Evolutionary conservation across 2,329 filamentous ascomycete genomes (phyloP).

Genomic region (Sarocladium oryzae): DNA sequence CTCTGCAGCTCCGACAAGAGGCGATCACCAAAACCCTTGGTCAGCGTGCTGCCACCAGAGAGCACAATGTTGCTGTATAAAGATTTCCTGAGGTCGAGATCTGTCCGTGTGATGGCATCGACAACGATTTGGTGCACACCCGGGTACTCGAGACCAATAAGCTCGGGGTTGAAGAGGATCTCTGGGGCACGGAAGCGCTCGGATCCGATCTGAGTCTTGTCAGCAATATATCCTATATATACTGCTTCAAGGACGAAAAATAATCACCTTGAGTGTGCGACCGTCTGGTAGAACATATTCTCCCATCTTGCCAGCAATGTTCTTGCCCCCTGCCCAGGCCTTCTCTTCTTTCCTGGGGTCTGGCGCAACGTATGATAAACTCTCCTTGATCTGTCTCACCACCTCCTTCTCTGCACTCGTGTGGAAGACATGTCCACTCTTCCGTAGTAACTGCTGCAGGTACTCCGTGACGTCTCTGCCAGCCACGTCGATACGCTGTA

Average conservation of each 20-base stretch:
- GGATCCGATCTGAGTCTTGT: conserved; percentile 62
- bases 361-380: conserved; percentile 80
- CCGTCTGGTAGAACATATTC: conserved; percentile 92
- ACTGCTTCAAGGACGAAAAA: too few species aligned
- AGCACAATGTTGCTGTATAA: conserved; percentile 96
- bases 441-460: conserved; percentile 82
- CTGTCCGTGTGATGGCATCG: conserved; percentile 89
- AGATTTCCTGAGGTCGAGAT: conserved; percentile 89
- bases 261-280: conserved; percentile 74
- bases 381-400: conserved; percentile 96
- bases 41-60: conserved; percentile 91
- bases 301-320: conserved; percentile 68
- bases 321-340: conserved; percentile 75
- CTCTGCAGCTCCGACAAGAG: conserved; percentile 87
- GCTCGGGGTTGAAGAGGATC: conserved; percentile 94
- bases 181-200: conserved; percentile 95
- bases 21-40: conserved; percentile 92
- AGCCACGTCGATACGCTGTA: conserved; percentile 91
- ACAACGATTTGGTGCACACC: conserved; percentile 98
- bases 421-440: conserved; percentile 90
- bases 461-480: conserved; percentile 95
- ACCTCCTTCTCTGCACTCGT: conserved; percentile 99
- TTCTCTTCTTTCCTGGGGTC: conserved; percentile 95
- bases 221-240: conserved; percentile 11
- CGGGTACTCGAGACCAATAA: conserved; percentile 94